Percentiles rank a stretch among this genome's conserved stretches.
phyloP scores from a whole-genome alignment of 2,329 filamentous ascomycete species.

The Aureobasidium sp. region DNA sequence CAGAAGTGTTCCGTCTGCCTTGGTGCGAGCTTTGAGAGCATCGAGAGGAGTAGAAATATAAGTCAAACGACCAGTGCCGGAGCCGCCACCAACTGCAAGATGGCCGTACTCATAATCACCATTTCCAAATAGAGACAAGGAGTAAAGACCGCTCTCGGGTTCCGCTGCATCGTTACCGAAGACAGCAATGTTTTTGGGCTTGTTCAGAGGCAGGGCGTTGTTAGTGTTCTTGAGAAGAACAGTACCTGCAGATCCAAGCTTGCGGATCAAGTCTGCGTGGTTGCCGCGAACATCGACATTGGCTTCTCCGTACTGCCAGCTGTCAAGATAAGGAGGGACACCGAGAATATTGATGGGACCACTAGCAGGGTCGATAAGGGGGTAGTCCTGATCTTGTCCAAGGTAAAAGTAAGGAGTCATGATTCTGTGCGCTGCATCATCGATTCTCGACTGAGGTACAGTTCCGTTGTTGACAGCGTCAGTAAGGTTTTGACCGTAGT shows the following conservation, averaged over 20 bases:
- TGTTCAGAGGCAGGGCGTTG: constrained; percentile 47
- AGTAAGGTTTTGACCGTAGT: constrained; percentile 33
- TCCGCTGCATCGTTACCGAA: constrained; percentile 36
- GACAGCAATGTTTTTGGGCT: constrained; percentile 34
- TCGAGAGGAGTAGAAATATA: constrained; percentile 18
- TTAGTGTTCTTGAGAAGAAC: constrained; percentile 59
- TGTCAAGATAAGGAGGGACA: constrained; percentile 45
- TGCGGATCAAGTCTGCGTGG: constrained; percentile 46
- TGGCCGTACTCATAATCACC: constrained; percentile 29
- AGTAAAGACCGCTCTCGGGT: constrained; percentile 44
- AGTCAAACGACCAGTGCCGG: constrained; percentile 12
- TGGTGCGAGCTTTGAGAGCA: constrained; percentile 23
- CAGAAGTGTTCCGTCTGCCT: constrained; percentile 26
- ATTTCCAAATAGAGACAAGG: constrained; percentile 37
- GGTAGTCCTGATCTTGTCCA: constrained; percentile 54
- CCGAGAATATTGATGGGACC: constrained; percentile 38
- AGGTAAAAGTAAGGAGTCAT: constrained; percentile 50
- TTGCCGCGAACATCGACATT: constrained; percentile 31
- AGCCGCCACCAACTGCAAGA: constrained; percentile 18
- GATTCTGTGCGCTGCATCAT: constrained; percentile 49
- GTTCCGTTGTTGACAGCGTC: constrained; percentile 46
- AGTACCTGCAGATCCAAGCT: constrained; percentile 49
- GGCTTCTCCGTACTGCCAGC: constrained; percentile 32
- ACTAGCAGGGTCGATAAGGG: constrained; percentile 33
- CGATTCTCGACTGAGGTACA: constrained; percentile 46